These are phyloP conservation scores for Wickerhamiella brachini DNA, from an alignment of 805 yeast species.

Conservation along the genomic window DNA sequence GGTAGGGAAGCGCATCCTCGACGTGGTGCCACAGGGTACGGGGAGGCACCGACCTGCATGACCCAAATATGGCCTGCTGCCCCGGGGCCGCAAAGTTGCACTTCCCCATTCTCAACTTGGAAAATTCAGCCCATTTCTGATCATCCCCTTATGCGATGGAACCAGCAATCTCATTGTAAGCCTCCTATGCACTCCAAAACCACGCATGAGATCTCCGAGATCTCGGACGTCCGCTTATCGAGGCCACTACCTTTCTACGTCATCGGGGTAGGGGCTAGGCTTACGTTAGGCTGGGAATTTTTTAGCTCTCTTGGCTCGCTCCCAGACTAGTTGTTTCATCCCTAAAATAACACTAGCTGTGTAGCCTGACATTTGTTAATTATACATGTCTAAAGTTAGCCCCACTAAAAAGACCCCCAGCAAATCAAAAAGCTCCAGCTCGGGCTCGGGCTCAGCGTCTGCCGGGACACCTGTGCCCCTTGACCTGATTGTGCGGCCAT, in stretches of 20 bases:
- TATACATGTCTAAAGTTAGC: conserved; percentile 4
- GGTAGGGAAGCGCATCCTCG: not conserved
- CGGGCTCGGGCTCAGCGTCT: not conserved
- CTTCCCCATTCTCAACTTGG: no score
- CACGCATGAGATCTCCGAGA: no score
- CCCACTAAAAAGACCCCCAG: not conserved
- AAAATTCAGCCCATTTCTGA: no score
- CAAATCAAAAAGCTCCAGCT: conserved; percentile 2
- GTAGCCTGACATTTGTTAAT: not conserved
- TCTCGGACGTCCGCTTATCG: not conserved
- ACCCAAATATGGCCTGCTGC: no score
- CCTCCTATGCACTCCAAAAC: no score
- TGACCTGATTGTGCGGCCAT: conserved; percentile 20
- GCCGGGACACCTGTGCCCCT: not conserved
- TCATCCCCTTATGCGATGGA: no score
- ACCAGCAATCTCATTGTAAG: no score
- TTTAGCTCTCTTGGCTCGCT: not conserved
- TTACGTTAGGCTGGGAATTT: not conserved
- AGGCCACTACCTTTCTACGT: not conserved
- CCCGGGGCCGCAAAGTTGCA: no score
- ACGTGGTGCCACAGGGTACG: not conserved
- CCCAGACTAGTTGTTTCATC: not conserved
- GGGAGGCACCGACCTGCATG: not conserved
- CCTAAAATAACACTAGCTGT: not conserved
- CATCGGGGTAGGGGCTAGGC: not conserved